Percentiles rank a stretch among this genome's conserved stretches.
phyloP scores from a whole-genome alignment of 495 filamentous ascomycete species.

The Ramalina intermedia region DNA sequence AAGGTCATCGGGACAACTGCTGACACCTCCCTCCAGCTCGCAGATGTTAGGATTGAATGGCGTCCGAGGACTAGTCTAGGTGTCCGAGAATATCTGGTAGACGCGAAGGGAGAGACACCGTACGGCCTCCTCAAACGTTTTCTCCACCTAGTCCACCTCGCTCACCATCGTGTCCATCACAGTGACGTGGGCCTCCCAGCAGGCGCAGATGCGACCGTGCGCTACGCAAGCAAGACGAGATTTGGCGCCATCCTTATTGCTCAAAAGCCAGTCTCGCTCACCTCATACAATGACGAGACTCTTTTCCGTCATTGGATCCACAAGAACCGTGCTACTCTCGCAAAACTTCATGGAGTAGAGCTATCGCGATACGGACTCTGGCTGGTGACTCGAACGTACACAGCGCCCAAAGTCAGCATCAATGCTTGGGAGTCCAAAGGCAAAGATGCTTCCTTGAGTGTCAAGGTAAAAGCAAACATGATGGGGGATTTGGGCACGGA shows the following conservation, averaged over 20 bases:
- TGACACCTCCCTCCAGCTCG: not conserved
- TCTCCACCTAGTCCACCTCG: not conserved
- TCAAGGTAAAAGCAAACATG: slow-evolving; percentile 10
- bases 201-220: slow-evolving; percentile 1
- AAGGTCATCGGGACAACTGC: too few species aligned
- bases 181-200: slow-evolving; percentile 2
- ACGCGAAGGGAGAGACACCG: slow-evolving; percentile 2
- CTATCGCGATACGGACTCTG: slow-evolving; percentile 5
- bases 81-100: slow-evolving; percentile 3
- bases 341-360: slow-evolving; percentile 1
- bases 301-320: slow-evolving; percentile 5
- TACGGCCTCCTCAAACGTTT: not conserved
- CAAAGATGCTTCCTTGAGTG: slow-evolving; percentile 4
- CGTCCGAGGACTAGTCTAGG: slow-evolving; percentile 3
- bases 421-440: slow-evolving; percentile 6
- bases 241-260: slow-evolving; percentile 10
- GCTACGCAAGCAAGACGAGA: slow-evolving; percentile 1
- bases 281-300: slow-evolving; percentile 9
- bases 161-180: not conserved
- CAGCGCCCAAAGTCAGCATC: slow-evolving; percentile 3
- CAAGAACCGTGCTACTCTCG: not conserved
- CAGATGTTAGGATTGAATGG: slow-evolving; percentile 6
- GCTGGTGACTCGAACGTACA: slow-evolving; percentile 8
- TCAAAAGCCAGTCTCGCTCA: slow-evolving; percentile 5
- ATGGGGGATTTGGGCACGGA: slow-evolving; percentile 5